These are phyloP conservation scores for Blastobotrys proliferans DNA, from an alignment of 1,139 yeast species.

Conservation along the genomic window DNA sequence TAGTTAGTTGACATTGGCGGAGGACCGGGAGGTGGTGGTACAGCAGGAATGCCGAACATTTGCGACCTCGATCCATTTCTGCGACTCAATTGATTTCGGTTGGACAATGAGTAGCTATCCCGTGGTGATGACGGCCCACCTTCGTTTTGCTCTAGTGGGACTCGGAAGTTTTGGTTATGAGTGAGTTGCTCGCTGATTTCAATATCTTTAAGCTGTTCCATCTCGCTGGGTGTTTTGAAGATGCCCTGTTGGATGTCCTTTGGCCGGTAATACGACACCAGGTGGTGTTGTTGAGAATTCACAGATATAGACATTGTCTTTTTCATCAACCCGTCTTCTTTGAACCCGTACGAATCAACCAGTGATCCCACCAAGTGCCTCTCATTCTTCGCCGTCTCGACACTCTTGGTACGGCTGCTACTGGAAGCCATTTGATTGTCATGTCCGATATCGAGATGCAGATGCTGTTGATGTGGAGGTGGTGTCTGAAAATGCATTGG, in stretches of 20 bases:
- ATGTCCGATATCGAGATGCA: neutral
- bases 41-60: neutral
- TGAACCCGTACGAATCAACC: slow-evolving; percentile 60
- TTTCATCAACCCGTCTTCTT: slow-evolving; percentile 74
- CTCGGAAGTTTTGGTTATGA: slow-evolving; percentile 54
- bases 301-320: slow-evolving; percentile 68
- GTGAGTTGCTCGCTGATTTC: slow-evolving; percentile 54
- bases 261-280: slow-evolving; percentile 73
- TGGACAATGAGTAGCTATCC: neutral
- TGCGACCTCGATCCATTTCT: neutral
- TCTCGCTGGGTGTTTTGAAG: slow-evolving; percentile 51
- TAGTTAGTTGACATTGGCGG: slow-evolving; percentile 2
- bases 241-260: slow-evolving; percentile 62
- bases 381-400: slow-evolving; percentile 4
- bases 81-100: neutral
- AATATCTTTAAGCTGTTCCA: slow-evolving; percentile 48
- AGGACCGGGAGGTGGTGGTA: neutral
- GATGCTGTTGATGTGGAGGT: slow-evolving; percentile 4
- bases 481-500: neutral
- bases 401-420: neutral
- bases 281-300: slow-evolving; percentile 48
- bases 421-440: neutral
- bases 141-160: slow-evolving; percentile 35
- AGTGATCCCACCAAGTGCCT: slow-evolving; percentile 51
- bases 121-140: slow-evolving; percentile 12